phyloP scores from a whole-genome alignment of 2,329 filamentous ascomycete species.

The Colletotrichum musicola region DNA sequence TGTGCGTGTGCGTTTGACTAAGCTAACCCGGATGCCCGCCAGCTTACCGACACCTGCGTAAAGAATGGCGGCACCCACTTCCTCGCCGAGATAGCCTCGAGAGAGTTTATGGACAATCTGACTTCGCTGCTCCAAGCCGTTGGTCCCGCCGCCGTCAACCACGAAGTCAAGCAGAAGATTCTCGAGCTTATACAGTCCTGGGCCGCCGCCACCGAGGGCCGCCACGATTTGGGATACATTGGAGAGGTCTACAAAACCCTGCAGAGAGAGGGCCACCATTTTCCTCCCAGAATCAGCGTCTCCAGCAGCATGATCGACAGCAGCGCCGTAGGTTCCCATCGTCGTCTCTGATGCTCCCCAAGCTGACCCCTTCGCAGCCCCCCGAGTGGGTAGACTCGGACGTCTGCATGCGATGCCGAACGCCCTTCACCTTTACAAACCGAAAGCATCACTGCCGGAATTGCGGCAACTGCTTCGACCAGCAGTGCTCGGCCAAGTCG shows the following conservation, averaged over 20 bases:
- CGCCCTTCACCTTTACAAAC: conserved; percentile 96
- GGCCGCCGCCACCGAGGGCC: conserved; percentile 89
- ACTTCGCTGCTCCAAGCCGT: conserved; percentile 89
- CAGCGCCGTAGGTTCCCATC: conserved; percentile 77
- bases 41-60: conserved; percentile 97
- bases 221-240: conserved; percentile 86
- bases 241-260: conserved; percentile 86
- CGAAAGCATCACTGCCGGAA: conserved; percentile 98
- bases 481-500: conserved; percentile 91
- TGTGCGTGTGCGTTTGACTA: conserved; percentile 36
- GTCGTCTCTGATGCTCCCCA: neutral
- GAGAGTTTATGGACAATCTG: conserved; percentile 98
- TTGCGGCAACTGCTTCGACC: conserved; percentile 97
- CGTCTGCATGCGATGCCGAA: conserved; percentile 98
- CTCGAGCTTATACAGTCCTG: conserved; percentile 94
- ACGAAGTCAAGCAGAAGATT: conserved; percentile 89
- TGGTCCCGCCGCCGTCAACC: conserved; percentile 79
- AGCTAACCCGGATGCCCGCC: conserved; percentile 50
- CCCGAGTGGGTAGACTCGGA: conserved; percentile 98
- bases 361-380: conserved; percentile 65
- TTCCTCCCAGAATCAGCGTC: conserved; percentile 87
- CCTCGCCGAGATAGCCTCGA: conserved; percentile 92
- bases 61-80: conserved; percentile 99
- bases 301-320: conserved; percentile 99
- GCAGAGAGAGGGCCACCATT: conserved; percentile 87